Evolutionary conservation across 768 basidiomycete species (phyloP).

Genomic region (Lactarius quietus): DNA sequence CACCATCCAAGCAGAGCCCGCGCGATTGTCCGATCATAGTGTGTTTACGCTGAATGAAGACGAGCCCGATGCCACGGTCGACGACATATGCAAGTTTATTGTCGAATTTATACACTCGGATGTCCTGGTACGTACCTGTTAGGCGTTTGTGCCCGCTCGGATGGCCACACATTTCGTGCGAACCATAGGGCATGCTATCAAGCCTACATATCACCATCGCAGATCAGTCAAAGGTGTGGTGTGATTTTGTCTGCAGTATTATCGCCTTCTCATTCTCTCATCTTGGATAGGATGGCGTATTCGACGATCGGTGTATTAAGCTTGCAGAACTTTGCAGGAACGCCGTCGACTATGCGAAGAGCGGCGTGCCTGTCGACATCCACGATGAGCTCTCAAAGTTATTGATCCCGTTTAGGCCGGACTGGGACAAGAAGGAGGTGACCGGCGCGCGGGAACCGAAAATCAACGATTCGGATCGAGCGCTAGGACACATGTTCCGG

Average conservation of each 20-base stretch:
- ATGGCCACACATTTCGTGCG: not conserved
- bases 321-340: constrained; percentile 59
- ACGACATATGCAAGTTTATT: constrained; percentile 76
- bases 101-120: constrained; percentile 84
- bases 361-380: constrained; percentile 62
- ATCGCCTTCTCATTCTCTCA: not conserved
- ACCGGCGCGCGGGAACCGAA: constrained; percentile 51
- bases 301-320: constrained; percentile 50
- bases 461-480: constrained; percentile 68
- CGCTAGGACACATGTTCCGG: constrained; percentile 71
- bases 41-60: constrained; percentile 19
- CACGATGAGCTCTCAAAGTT: constrained; percentile 44
- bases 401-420: constrained; percentile 67
- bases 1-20: constrained; percentile 45
- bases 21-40: constrained; percentile 33
- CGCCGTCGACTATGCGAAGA: constrained; percentile 82
- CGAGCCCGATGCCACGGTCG: constrained; percentile 48
- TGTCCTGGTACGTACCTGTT: constrained; percentile 50
- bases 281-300: constrained; percentile 52
- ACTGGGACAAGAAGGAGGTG: constrained; percentile 58
- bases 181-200: constrained; percentile 59
- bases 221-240: constrained; percentile 65
- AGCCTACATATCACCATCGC: constrained; percentile 67
- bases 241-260: not conserved
- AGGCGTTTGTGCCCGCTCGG: not conserved